phyloP scores from a whole-genome alignment of 1,139 yeast genomes.

The Diutina sp. region DNA sequence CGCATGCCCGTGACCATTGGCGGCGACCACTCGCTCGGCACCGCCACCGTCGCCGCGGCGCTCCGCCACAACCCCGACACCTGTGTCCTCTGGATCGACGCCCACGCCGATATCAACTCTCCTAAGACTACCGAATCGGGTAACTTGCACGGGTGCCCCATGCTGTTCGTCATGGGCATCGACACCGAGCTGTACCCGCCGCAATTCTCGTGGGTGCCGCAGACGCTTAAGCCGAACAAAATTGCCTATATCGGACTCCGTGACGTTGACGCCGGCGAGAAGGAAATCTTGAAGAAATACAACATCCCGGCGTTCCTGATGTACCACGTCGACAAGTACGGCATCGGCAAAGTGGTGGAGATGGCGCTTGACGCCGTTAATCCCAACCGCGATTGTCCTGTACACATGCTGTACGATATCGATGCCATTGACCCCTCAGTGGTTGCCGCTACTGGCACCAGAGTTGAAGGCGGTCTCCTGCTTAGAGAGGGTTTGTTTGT shows the following conservation, averaged over 20 bases:
- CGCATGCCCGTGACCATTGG: constrained; percentile 78
- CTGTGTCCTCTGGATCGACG: constrained; percentile 91
- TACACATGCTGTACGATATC: constrained; percentile 88
- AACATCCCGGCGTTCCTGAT: constrained; percentile 82
- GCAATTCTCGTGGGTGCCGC: constrained; percentile 70
- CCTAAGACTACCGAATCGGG: constrained; percentile 82
- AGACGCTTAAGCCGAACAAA: constrained; percentile 49
- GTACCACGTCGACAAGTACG: constrained; percentile 93
- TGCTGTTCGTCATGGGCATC: constrained; percentile 77
- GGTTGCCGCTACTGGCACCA: constrained; percentile 97
- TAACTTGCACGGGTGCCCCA: constrained; percentile 94
- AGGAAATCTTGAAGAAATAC: constrained; percentile 52
- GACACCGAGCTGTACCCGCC: constrained; percentile 54
- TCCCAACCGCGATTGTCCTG: constrained; percentile 63
- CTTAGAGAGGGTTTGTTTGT: constrained; percentile 88
- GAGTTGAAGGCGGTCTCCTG: constrained; percentile 92
- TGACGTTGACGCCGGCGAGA: constrained; percentile 85
- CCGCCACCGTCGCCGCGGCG: constrained; percentile 84
- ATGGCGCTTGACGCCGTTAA: constrained; percentile 78
- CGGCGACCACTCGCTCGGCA: constrained; percentile 95
- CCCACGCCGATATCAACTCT: constrained; percentile 94
- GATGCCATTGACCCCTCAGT: constrained; percentile 92
- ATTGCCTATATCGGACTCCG: constrained; percentile 91
- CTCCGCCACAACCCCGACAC: constrained; percentile 74
- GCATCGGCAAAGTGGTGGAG: constrained; percentile 82